Base-by-base conservation (phyloP, 164 flowering plant genomes). In the Nelumbo lutea region DNA sequence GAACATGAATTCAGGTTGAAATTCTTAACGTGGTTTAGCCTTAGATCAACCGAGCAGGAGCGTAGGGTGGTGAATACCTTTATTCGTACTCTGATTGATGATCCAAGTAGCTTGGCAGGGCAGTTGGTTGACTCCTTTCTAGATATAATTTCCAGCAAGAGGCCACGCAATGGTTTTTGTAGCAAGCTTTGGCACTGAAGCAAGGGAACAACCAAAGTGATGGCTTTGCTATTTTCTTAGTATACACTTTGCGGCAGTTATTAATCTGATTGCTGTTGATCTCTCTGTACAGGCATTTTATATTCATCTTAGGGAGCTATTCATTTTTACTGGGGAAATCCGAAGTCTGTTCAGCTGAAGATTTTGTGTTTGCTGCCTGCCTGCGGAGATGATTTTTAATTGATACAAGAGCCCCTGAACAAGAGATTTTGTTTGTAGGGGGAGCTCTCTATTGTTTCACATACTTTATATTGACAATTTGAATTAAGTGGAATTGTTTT, bases 1-100 rank as follows among this genome's bases (percentile, higher is more conserved):
- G 77, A 83, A 62, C 83, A 80, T 79, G 97, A 87, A 57, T 95
- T 95, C 66, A 83, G 97, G 71, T 76, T 90, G 85, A 95, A 89
- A 71, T 77, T 95, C 64, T 77, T 95, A 63, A 95, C 98, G 11
- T 95, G 99, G 99, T 90, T 86, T 79, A 90, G 99, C 76, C 79
- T 92, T 74, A 83, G 94, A 72, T 92, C 99, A 9, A 89, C 90
- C 0, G 94, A 84, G 68, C 90, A 88, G 68, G 99, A 95, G 65
- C 90, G 97, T 6, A 79, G 88, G 71, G 99, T 92, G 72, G 96
- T 95, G 40, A 82, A 85, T 76, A 90, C 98, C 7, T 95, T 83
- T 73, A 88, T 95, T 48, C 86, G 82, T 58, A 86, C 97, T 38
- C 76, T 92, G 64, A 79, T 81, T 62, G 96, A 93, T 69, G 98